Evolutionary conservation across 75 land plant genomes (phyloP).

Genomic region (Sequoiadendron giganteum): DNA sequence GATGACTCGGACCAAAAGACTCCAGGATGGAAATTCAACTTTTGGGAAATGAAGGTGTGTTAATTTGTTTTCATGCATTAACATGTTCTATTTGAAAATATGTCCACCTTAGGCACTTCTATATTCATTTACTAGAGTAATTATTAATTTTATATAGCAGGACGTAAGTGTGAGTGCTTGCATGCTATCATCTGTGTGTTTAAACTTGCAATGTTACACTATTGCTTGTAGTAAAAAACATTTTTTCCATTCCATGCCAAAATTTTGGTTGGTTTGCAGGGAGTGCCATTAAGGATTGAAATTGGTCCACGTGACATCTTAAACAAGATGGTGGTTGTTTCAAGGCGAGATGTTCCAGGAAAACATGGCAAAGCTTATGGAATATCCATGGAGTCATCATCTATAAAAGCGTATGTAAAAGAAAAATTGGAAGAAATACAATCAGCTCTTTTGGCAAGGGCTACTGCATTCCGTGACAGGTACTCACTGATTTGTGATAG

Average conservation of each 20-base stretch:
- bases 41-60: conserved; percentile 97
- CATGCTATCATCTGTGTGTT: not conserved
- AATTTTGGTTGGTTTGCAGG: conserved; percentile 35
- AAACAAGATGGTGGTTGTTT: conserved; percentile 72
- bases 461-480: conserved; percentile 88
- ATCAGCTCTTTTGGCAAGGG: conserved; percentile 61
- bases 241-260: not conserved
- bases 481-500: conserved; percentile 6
- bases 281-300: conserved; percentile 95
- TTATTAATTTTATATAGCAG: not conserved
- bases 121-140: not conserved
- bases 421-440: conserved; percentile 75
- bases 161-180: not conserved
- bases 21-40: conserved; percentile 98
- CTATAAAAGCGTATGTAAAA: conserved; percentile 46
- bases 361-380: conserved; percentile 89
- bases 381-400: conserved; percentile 72
- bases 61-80: not conserved
- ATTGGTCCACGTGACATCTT: conserved; percentile 94
- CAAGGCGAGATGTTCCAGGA: conserved; percentile 94
- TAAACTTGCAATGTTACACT: not conserved
- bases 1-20: conserved; percentile 91
- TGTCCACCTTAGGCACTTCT: not conserved
- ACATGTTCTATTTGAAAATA: not conserved
- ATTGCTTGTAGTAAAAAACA: not conserved